A percentile compares a stretch with the other conserved stretches of the same genome.
Evolutionary conservation across 2,329 filamentous ascomycete genomes (phyloP).

Genomic region (Dendryphion nanum): DNA sequence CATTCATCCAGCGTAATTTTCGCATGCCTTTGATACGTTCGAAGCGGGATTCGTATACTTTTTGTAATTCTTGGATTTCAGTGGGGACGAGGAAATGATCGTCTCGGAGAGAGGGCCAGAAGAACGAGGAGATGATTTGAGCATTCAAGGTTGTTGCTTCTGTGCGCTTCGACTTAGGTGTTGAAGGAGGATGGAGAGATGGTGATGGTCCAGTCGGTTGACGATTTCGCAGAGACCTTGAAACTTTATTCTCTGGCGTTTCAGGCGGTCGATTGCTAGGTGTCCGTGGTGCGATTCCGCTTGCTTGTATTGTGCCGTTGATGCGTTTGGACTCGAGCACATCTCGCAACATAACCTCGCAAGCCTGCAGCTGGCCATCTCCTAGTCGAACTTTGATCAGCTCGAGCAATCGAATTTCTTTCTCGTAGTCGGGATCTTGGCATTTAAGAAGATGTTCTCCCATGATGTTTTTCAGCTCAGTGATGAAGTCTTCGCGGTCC

Average conservation of each 20-base stretch:
- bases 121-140: conserved; percentile 86
- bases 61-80: conserved; percentile 60
- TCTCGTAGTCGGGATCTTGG: conserved; percentile 65
- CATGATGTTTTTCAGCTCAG: conserved; percentile 87
- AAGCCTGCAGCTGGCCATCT: conserved; percentile 80
- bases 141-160: conserved; percentile 59
- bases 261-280: conserved; percentile 3
- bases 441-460: conserved; percentile 72
- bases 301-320: conserved; percentile 53
- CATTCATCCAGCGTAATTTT: conserved; percentile 85
- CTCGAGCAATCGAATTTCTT: conserved; percentile 77
- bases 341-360: conserved; percentile 96
- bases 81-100: conserved; percentile 66
- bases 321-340: conserved; percentile 78
- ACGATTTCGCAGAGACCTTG: conserved; percentile 26
- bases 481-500: conserved; percentile 91
- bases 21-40: conserved; percentile 77
- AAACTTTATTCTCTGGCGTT: conserved; percentile 4
- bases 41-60: conserved; percentile 72
- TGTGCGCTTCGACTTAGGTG: conserved; percentile 20
- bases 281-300: background rate
- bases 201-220: conserved; percentile 13
- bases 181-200: conserved; percentile 10
- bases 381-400: conserved; percentile 87
- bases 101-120: conserved; percentile 81